Conservation (phyloP, 2,329 filamentous ascomycete genomes). For the Stachybotrys elegans region DNA sequence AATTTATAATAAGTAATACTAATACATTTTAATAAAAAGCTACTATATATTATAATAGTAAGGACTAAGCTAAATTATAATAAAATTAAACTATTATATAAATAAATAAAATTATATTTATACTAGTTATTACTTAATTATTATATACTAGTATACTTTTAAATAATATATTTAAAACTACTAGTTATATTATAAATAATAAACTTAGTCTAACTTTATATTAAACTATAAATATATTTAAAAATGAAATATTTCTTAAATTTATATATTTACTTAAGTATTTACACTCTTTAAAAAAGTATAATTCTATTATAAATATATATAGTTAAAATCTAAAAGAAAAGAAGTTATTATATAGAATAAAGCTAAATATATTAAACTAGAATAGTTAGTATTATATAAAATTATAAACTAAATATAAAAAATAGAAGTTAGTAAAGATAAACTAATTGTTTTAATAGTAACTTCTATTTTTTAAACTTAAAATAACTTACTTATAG, state of each 20-base stretch:
- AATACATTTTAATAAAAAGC: constrained; percentile 28
- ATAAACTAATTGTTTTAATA: too few relatives aligned
- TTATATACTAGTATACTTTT: not conserved
- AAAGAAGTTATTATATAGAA: not conserved
- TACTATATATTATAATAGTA: constrained; percentile 31
- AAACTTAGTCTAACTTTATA: not conserved
- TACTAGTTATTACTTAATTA: not conserved
- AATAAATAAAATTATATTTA: constrained; percentile 17
- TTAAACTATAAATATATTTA: constrained; percentile 1
- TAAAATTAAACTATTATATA: constrained; percentile 26
- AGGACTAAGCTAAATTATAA: constrained; percentile 31
- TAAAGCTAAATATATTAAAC: not conserved
- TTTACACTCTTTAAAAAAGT: not conserved
- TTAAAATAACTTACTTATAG: too few relatives aligned
- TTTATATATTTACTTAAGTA: not conserved
- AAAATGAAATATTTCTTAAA: constrained; percentile 1
- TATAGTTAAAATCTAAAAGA: not conserved
- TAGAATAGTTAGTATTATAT: not conserved
- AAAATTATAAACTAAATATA: too few relatives aligned
- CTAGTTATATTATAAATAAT: not conserved
- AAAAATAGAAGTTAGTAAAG: too few relatives aligned
- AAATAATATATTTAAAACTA: not conserved
- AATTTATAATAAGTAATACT: constrained; percentile 17
- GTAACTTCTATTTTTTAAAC: too few relatives aligned
- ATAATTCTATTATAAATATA: not conserved